Conservation (phyloP, 2,329 filamentous ascomycete genomes). For the Fusarium marasasianum region DNA sequence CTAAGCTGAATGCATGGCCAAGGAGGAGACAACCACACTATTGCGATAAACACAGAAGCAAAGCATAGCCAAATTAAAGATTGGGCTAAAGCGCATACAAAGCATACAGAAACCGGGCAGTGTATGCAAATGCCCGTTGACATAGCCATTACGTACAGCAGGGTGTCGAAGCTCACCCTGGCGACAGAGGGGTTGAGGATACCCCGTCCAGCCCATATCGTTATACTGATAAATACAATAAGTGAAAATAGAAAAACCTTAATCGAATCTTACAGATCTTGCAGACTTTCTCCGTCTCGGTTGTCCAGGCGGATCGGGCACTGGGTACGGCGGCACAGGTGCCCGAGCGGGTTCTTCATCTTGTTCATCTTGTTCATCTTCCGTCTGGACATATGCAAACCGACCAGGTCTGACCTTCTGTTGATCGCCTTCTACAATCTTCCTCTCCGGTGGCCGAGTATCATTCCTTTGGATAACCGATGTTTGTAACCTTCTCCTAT, state of each 20-base stretch:
- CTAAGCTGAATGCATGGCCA: neutral
- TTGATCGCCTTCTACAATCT: neutral
- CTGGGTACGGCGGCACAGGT: neutral
- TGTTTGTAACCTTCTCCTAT: neutral
- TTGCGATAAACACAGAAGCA: no score
- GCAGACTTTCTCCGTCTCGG: neutral
- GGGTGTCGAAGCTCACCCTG: no score
- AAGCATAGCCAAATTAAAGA: accelerated
- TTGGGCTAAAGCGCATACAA: no score
- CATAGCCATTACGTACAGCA: no score
- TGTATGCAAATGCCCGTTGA: no score
- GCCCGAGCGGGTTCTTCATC: neutral
- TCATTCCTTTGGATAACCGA: neutral
- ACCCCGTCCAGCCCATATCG: no score
- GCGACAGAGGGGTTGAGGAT: no score
- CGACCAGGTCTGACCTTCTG: neutral
- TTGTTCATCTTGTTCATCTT: neutral
- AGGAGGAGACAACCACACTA: no score
- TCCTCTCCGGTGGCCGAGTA: neutral
- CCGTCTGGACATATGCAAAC: neutral
- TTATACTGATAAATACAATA: no score
- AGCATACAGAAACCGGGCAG: no score
- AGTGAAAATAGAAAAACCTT: accelerated
- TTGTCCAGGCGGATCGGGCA: neutral
- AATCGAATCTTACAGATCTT: no score